Evolutionary conservation across 169 alveolate genomes (phyloP).

Genomic region (Eimeria necatrix): DNA sequence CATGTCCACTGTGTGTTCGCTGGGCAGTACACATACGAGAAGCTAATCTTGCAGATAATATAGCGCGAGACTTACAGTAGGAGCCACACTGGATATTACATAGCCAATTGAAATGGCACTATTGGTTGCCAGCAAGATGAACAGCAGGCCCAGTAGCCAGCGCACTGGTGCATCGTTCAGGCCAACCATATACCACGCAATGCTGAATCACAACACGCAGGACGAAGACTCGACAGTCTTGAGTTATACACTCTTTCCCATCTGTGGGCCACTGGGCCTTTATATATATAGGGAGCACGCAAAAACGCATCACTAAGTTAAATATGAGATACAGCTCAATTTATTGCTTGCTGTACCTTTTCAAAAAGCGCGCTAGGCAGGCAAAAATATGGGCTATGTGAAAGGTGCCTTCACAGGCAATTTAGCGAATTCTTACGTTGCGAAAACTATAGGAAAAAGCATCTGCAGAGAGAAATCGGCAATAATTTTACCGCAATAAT

Average conservation of each 20-base stretch:
- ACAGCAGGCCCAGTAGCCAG: constrained; percentile 75
- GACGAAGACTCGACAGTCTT: background rate
- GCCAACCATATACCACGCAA: constrained; percentile 78
- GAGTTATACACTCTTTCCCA: background rate
- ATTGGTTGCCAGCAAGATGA: constrained; percentile 76
- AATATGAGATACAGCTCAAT: no score
- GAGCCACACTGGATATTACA: constrained; percentile 73
- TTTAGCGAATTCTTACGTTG: constrained; percentile 60
- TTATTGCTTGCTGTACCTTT: no score
- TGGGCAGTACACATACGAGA: background rate
- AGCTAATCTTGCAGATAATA: background rate
- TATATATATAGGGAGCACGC: no score
- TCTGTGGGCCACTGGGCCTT: no score
- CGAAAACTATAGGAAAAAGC: constrained; percentile 77
- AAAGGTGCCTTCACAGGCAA: background rate
- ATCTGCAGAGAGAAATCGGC: constrained; percentile 79
- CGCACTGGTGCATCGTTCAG: constrained; percentile 76
- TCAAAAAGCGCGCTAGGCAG: no score
- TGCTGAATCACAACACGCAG: constrained; percentile 52
- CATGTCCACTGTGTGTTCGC: no score
- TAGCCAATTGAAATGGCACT: constrained; percentile 82
- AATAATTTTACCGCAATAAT: constrained; percentile 76
- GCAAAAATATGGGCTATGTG: no score
- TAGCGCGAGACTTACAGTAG: constrained; percentile 55
- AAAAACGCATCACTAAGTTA: no score